phyloP scores from a whole-genome alignment of 2,329 filamentous ascomycete genomes.

The Penicillium sp. region DNA sequence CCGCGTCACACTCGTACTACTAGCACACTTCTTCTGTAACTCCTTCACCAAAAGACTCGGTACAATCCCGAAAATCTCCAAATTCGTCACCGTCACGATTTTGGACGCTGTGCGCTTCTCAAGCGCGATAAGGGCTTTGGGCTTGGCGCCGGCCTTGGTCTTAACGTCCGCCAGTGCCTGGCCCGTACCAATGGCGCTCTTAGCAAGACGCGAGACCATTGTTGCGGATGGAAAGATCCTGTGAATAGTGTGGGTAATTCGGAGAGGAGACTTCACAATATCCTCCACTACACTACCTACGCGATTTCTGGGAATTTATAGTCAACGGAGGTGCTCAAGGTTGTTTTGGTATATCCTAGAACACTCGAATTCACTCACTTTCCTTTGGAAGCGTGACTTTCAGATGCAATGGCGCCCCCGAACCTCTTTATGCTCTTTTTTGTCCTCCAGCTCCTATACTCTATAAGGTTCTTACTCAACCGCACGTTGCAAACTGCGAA shows the following conservation, averaged over 20 bases:
- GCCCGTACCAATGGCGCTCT: slow-evolving; percentile 85
- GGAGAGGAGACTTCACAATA: slow-evolving; percentile 38
- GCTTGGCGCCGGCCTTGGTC: slow-evolving; percentile 61
- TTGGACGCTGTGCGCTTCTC: slow-evolving; percentile 69
- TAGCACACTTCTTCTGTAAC: slow-evolving; percentile 67
- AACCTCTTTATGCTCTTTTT: too few relatives aligned
- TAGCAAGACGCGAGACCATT: slow-evolving; percentile 98
- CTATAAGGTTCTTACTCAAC: too few relatives aligned
- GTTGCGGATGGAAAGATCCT: slow-evolving; percentile 62
- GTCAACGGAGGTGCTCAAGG: too few relatives aligned
- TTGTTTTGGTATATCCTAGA: too few relatives aligned
- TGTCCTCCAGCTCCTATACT: too few relatives aligned
- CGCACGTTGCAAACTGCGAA: too few relatives aligned
- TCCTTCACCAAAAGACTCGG: slow-evolving; percentile 64
- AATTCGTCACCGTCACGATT: slow-evolving; percentile 62
- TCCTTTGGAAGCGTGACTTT: too few relatives aligned
- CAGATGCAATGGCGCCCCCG: too few relatives aligned
- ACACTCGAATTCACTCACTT: too few relatives aligned
- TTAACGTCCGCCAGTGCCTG: slow-evolving; percentile 52
- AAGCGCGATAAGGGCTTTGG: slow-evolving; percentile 61
- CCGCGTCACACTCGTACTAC: slow-evolving; percentile 66
- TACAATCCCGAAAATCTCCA: slow-evolving; percentile 64
- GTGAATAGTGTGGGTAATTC: slow-evolving; percentile 45
- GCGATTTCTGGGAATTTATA: too few relatives aligned
- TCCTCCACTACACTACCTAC: too few relatives aligned